Percentiles rank a stretch among this genome's conserved stretches.
Evolutionary conservation across 2,329 filamentous ascomycete genomes (phyloP).

Genomic region (Aspergillus sp.): DNA sequence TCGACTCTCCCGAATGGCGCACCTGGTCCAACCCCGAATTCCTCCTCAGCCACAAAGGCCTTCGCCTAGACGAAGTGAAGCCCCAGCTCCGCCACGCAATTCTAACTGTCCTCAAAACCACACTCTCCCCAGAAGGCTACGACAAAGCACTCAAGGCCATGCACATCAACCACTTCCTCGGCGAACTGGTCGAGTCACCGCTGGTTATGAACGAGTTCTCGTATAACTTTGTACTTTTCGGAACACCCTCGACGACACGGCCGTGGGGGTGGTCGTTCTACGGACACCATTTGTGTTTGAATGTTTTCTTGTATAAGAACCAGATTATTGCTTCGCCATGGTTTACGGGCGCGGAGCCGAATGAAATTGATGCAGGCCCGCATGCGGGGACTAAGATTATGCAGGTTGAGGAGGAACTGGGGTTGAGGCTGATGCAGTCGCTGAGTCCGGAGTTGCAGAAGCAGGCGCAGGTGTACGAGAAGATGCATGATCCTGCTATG

Average conservation of each 20-base stretch:
- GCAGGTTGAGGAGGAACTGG: constrained; percentile 56
- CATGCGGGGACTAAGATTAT: constrained; percentile 61
- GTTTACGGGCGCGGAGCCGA: constrained; percentile 76
- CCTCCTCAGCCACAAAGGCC: constrained; percentile 59
- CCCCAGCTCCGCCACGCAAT: constrained; percentile 43
- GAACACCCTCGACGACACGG: constrained; percentile 47
- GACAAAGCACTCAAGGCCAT: constrained; percentile 62
- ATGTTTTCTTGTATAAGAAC: constrained; percentile 57
- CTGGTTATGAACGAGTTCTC: constrained; percentile 65
- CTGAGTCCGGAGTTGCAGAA: constrained; percentile 43
- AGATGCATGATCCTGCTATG: constrained; percentile 60
- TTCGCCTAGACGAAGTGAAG: constrained; percentile 60
- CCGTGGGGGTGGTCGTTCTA: constrained; percentile 72
- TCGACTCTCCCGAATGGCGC: constrained; percentile 66
- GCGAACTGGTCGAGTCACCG: constrained; percentile 56
- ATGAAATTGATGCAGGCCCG: constrained; percentile 60
- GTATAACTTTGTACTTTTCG: constrained; percentile 70
- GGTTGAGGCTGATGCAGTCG: constrained; percentile 63
- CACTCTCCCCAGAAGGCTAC: constrained; percentile 64
- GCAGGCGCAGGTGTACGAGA: constrained; percentile 51
- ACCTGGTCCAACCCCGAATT: constrained; percentile 69
- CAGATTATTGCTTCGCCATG: constrained; percentile 66
- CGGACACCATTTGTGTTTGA: constrained; percentile 71
- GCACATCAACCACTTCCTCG: constrained; percentile 69
- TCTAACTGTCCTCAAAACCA: constrained; percentile 50